These are phyloP conservation scores for Yamadazyma buinensis DNA, from an alignment of 1,139 yeast species.

Conservation along the genomic window DNA sequence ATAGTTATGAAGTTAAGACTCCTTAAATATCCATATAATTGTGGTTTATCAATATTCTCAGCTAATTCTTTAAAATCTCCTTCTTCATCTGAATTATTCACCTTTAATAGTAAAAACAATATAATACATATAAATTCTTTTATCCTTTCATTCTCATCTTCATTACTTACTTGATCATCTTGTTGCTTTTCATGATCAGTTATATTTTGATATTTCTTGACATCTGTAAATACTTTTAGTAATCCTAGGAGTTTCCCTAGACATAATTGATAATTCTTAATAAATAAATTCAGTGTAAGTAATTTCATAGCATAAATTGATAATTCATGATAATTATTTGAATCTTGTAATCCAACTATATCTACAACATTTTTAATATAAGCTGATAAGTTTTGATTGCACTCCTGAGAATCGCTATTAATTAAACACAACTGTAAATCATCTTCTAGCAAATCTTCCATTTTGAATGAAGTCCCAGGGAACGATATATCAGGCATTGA, in stretches of 20 bases:
- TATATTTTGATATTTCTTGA: constrained; percentile 12
- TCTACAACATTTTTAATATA: constrained; percentile 36
- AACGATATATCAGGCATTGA: constrained; percentile 1
- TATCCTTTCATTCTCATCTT: constrained; percentile 10
- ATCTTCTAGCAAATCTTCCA: constrained; percentile 12
- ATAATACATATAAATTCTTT: constrained; percentile 38
- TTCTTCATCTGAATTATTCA: constrained; percentile 15
- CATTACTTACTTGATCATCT: constrained; percentile 6
- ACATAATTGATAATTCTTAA: constrained; percentile 35
- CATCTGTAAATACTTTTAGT: constrained; percentile 25
- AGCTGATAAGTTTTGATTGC: constrained; percentile 37
- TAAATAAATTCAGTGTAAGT: constrained; percentile 37
- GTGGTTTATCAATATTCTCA: constrained; percentile 14
- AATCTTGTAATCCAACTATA: constrained; percentile 17
- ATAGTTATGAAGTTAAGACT: constrained; percentile 48
- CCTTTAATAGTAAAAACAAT: constrained; percentile 32
- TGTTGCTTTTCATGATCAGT: too few relatives aligned
- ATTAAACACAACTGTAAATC: constrained; percentile 23
- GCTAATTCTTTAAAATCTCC: constrained; percentile 10
- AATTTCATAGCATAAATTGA: constrained; percentile 34
- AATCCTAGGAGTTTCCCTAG: constrained; percentile 40
- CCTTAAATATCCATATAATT: constrained; percentile 23
- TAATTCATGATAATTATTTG: constrained; percentile 27
- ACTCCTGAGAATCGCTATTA: constrained; percentile 39
- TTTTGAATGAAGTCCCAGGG: constrained; percentile 4